These are phyloP conservation scores for Wallacemonas collosoma DNA, from an alignment of 208 protist genomes.

Conservation along the genomic window DNA sequence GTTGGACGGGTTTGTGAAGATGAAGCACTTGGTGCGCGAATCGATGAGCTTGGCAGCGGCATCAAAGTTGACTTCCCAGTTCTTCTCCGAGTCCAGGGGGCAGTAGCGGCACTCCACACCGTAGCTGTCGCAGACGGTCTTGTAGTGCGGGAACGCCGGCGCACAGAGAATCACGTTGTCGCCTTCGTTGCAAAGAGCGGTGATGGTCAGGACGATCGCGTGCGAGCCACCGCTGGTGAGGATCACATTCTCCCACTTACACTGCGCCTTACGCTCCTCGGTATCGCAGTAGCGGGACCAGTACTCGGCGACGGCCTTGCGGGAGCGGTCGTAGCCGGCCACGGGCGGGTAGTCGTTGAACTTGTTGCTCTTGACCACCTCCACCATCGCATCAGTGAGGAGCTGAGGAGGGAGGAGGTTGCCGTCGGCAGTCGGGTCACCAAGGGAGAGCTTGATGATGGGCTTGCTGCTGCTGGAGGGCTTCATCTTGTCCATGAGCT, in stretches of 20 bases:
- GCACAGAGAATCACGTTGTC: constrained; percentile 87
- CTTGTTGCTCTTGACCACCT: constrained; percentile 28
- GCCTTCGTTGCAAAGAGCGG: constrained; percentile 61
- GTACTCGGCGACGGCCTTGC: constrained; percentile 57
- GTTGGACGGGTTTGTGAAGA: constrained; percentile 94
- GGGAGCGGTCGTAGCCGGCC: constrained; percentile 34
- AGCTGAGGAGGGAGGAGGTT: constrained; percentile 58
- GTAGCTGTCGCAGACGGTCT: constrained; percentile 63
- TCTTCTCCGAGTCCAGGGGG: constrained; percentile 58
- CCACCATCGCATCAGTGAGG: constrained; percentile 41
- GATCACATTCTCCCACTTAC: constrained; percentile 52
- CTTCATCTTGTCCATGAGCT: constrained; percentile 58
- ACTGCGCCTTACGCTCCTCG: constrained; percentile 33
- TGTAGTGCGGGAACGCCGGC: constrained; percentile 93
- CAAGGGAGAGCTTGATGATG: constrained; percentile 38
- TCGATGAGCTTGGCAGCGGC: constrained; percentile 70
- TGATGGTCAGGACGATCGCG: constrained; percentile 80
- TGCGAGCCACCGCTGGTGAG: constrained; percentile 77
- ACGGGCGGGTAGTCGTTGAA: constrained; percentile 62
- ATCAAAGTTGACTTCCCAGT: constrained; percentile 88
- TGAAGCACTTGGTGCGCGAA: constrained; percentile 72
- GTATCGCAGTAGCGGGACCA: constrained; percentile 34
- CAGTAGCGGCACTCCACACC: constrained; percentile 68
- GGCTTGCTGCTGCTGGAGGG: constrained; percentile 27
- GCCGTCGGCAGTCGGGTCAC: constrained; percentile 74